Percentiles rank a stretch among this genome's conserved stretches.
Conservation (phyloP, 768 basidiomycete species). For the Goffeauzyma gilvescens region DNA sequence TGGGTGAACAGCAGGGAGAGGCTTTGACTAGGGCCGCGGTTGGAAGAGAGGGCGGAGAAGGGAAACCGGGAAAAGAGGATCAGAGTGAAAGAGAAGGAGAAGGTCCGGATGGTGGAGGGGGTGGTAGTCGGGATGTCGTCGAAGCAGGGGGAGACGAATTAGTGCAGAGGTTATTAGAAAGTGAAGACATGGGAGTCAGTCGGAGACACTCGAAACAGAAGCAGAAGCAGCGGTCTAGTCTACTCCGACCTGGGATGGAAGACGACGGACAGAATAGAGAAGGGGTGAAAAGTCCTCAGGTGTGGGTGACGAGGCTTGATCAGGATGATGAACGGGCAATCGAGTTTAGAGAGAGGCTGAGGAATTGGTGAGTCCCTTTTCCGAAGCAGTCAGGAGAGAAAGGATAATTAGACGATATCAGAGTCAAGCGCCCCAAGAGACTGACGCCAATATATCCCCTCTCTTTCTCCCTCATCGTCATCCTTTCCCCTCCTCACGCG, state of each 20-base stretch:
- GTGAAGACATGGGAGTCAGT: not conserved
- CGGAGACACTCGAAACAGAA: not conserved
- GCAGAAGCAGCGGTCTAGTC: not conserved
- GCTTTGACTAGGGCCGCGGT: not conserved
- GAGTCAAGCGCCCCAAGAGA: not conserved
- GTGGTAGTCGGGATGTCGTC: not conserved
- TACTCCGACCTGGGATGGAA: no score
- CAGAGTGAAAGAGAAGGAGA: not conserved
- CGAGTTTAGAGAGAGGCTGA: conserved; percentile 27
- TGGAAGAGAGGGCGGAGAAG: not conserved
- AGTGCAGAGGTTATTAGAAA: not conserved
- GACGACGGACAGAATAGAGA: not conserved
- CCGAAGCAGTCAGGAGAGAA: not conserved
- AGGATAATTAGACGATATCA: not conserved
- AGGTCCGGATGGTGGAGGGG: no score
- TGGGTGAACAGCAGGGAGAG: not conserved
- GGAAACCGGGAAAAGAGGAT: not conserved
- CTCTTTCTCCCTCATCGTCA: not conserved
- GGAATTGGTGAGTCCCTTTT: conserved; percentile 25
- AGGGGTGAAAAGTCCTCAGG: conserved; percentile 1
- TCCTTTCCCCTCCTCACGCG: not conserved
- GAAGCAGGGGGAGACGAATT: not conserved
- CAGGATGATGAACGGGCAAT: conserved; percentile 21
- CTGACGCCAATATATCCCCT: not conserved
- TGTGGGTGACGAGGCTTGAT: conserved; percentile 15